A percentile compares a stretch with the other conserved stretches of the same genome.
phyloP scores from a whole-genome alignment of 2,329 filamentous ascomycete species.

The Thermoascus crustaceus region DNA sequence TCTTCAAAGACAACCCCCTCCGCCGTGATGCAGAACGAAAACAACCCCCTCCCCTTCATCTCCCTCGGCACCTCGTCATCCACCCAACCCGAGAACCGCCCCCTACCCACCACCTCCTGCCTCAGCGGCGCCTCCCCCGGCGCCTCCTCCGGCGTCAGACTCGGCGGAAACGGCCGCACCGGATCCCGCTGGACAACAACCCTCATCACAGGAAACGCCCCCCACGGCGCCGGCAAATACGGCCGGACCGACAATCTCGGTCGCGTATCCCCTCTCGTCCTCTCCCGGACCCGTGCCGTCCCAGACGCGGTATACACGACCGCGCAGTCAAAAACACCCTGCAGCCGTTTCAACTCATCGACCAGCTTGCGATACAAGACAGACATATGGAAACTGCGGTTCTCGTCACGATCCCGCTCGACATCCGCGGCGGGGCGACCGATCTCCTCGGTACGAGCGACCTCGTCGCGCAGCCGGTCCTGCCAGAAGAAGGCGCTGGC shows the following conservation, averaged over 20 bases:
- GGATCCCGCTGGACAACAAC: conserved; percentile 28
- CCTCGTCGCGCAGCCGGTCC: conserved; percentile 39
- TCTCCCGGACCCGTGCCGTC: no score
- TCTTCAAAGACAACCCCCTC: conserved; percentile 16
- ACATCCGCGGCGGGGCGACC: conserved; percentile 20
- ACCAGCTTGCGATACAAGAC: conserved; percentile 25
- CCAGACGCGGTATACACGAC: conserved; percentile 36
- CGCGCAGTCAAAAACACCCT: conserved; percentile 30
- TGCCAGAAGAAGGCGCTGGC: conserved; percentile 50
- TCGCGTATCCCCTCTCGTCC: no score
- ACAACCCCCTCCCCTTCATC: conserved; percentile 20
- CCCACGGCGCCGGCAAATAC: conserved; percentile 32
- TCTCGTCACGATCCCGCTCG: conserved; percentile 18
- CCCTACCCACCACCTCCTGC: conserved; percentile 25
- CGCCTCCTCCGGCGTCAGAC: conserved; percentile 25
- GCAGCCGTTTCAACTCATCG: conserved; percentile 25
- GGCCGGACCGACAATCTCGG: no score
- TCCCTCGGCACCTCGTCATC: conserved; percentile 28
- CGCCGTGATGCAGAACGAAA: conserved; percentile 20
- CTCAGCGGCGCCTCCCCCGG: conserved; percentile 27
- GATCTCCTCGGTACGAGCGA: conserved; percentile 32
- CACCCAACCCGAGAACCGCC: conserved; percentile 29
- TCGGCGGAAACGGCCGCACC: conserved; percentile 29
- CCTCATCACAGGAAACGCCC: conserved; percentile 28
- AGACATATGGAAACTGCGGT: conserved; percentile 21